Evolutionary conservation across 2,329 filamentous ascomycete genomes (phyloP).

Genomic region (Iodosphaeria phyllophila): DNA sequence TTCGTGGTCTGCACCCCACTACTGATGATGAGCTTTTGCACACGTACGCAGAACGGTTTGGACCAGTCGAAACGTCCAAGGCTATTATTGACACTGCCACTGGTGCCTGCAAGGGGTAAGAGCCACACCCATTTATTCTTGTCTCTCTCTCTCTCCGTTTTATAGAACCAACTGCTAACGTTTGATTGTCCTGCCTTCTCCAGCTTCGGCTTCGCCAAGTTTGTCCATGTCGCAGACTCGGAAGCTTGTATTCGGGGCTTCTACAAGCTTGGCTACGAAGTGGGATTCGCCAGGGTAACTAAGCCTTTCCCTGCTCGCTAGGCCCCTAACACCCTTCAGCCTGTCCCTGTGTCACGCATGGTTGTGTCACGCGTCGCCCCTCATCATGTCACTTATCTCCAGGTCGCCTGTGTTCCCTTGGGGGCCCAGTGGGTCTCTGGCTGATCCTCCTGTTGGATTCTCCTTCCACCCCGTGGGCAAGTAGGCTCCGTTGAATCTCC

Average conservation of each 20-base stretch:
- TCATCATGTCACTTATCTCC: no score
- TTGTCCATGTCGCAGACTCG: constrained; percentile 69
- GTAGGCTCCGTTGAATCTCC: no score
- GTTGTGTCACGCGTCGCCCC: no score
- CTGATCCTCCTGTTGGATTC: no score
- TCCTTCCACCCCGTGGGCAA: no score
- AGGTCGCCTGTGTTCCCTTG: no score
- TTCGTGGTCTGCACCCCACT: constrained; percentile 84
- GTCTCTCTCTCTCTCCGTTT: constrained; percentile 1
- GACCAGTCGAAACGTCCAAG: constrained; percentile 89
- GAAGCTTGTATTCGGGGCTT: constrained; percentile 95
- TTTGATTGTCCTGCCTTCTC: constrained; percentile 11
- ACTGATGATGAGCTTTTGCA: constrained; percentile 83
- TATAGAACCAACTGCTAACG: no score
- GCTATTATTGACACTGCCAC: constrained; percentile 93
- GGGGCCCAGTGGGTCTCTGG: no score
- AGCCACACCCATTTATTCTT: no score
- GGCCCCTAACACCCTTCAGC: constrained; percentile 1
- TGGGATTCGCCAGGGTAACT: constrained; percentile 80
- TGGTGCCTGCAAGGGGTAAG: constrained; percentile 87
- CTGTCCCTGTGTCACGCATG: no score
- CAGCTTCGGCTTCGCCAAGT: constrained; percentile 97
- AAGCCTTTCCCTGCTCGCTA: constrained; percentile 1
- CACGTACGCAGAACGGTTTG: constrained; percentile 71
- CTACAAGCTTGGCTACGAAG: constrained; percentile 86